Evolutionary conservation across 75 land plant species (phyloP).

Genomic region (Cryptomeria japonica): DNA sequence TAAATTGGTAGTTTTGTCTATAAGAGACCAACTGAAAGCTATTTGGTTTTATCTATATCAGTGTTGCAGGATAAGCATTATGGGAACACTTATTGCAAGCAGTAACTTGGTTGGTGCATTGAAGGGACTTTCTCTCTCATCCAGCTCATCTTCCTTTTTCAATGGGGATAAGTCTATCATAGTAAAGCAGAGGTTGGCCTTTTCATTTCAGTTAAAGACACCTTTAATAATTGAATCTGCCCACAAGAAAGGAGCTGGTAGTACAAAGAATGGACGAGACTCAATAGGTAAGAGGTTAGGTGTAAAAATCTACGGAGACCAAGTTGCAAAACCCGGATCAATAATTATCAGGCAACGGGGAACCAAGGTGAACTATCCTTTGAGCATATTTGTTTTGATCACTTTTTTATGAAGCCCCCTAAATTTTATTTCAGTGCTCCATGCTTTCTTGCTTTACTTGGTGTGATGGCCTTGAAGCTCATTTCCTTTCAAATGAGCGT

Average conservation of each 20-base stretch:
- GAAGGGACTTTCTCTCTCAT: constrained; percentile 46
- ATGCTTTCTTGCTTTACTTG: background rate
- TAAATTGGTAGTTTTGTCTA: background rate
- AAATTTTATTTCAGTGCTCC: background rate
- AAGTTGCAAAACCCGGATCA: constrained; percentile 85
- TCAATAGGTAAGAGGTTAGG: constrained; percentile 83
- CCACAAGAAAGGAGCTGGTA: constrained; percentile 97
- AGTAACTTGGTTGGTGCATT: constrained; percentile 44
- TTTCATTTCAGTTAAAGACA: constrained; percentile 17
- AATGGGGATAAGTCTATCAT: constrained; percentile 38
- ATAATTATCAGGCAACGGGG: constrained; percentile 95
- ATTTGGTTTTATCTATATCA: constrained; percentile 7
- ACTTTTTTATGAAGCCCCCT: background rate
- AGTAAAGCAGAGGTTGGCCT: background rate
- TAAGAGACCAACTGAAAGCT: background rate
- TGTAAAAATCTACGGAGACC: constrained; percentile 92
- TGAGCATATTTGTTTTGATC: constrained; percentile 8
- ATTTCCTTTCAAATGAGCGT: background rate
- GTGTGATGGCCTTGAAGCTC: background rate
- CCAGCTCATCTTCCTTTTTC: constrained; percentile 46
- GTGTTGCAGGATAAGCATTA: constrained; percentile 1
- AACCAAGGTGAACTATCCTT: constrained; percentile 66
- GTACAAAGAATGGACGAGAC: constrained; percentile 96
- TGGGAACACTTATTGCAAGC: constrained; percentile 31
- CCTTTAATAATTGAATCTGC: constrained; percentile 82